Conservation (phyloP, 2,329 filamentous ascomycete species). For the Cucurbitaria berberidis region DNA sequence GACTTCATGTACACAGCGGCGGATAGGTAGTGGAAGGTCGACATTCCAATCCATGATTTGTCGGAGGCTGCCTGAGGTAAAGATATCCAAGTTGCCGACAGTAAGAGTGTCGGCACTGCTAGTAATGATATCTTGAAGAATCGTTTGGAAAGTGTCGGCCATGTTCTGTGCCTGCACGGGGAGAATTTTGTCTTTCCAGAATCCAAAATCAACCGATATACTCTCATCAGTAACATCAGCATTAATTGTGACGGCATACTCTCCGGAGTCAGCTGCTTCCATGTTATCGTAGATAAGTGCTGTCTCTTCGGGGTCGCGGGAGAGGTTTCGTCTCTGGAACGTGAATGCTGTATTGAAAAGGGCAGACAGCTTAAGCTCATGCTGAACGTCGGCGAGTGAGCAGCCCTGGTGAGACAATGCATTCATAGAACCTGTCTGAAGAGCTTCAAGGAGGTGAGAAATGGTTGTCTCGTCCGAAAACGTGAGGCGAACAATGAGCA, state of each 20-base stretch:
- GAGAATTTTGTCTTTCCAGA: slow-evolving; percentile 39
- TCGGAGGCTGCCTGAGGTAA: slow-evolving; percentile 26
- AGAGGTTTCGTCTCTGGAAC: slow-evolving; percentile 39
- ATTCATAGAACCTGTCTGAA: slow-evolving; percentile 56
- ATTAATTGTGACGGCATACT: slow-evolving; percentile 45
- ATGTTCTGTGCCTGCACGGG: slow-evolving; percentile 37
- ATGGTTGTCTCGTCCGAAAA: slow-evolving; percentile 47
- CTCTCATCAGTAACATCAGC: slow-evolving; percentile 39
- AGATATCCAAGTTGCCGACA: slow-evolving; percentile 33
- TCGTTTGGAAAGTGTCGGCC: slow-evolving; percentile 39
- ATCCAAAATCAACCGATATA: slow-evolving; percentile 40
- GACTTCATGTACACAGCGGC: slow-evolving; percentile 38
- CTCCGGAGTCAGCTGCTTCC: slow-evolving; percentile 45
- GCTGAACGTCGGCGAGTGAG: slow-evolving; percentile 51
- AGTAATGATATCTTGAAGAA: slow-evolving; percentile 27
- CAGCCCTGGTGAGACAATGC: slow-evolving; percentile 58
- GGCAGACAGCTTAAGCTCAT: slow-evolving; percentile 41
- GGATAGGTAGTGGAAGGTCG: slow-evolving; percentile 31
- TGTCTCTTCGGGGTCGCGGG: slow-evolving; percentile 31
- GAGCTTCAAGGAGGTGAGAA: slow-evolving; percentile 49
- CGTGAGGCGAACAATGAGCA: slow-evolving; percentile 59
- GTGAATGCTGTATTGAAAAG: slow-evolving; percentile 49
- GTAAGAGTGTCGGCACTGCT: slow-evolving; percentile 22
- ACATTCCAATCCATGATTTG: slow-evolving; percentile 41
- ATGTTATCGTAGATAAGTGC: slow-evolving; percentile 41